Conservation (phyloP, 345 rosid genomes). For the Syzygium grande region DNA sequence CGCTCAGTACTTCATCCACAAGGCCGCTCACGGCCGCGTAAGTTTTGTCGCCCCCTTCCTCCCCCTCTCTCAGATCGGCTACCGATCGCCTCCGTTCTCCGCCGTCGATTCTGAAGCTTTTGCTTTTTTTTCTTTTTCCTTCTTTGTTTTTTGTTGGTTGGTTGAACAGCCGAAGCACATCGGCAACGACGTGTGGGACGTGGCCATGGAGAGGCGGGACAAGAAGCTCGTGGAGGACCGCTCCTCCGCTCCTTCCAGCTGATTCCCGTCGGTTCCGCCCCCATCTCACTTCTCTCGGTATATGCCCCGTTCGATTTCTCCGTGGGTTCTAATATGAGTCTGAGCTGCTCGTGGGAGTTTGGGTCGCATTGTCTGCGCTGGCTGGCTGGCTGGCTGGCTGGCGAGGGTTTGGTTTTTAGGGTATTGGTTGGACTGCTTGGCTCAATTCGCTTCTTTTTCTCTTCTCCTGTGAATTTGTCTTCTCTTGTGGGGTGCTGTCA, state of each 20-base stretch:
- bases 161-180: conserved; percentile 72
- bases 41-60: not conserved
- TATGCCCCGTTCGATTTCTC: not conserved
- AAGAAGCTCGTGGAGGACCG: conserved; percentile 63
- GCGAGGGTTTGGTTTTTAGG: not conserved
- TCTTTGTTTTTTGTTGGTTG: too few species aligned
- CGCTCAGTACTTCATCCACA: conserved; percentile 86
- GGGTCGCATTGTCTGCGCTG: not conserved
- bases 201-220: conserved; percentile 94
- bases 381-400: fast-evolving
- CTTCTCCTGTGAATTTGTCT: not conserved
- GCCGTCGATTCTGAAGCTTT: not conserved
- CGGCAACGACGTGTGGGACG: conserved; percentile 91
- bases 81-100: not conserved
- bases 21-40: conserved; percentile 83
- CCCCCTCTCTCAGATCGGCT: not conserved
- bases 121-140: too few species aligned
- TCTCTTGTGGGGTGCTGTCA: not conserved
- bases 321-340: not conserved
- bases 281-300: not conserved
- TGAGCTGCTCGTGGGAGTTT: not conserved
- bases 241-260: conserved; percentile 31
- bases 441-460: not conserved
- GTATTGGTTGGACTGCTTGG: not conserved
- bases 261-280: conserved; percentile 7